Evolutionary conservation across 345 rosid species (phyloP), one percentile per base, ranked within the genome.

Genomic region (Eucalyptus camaldulensis): DNA sequence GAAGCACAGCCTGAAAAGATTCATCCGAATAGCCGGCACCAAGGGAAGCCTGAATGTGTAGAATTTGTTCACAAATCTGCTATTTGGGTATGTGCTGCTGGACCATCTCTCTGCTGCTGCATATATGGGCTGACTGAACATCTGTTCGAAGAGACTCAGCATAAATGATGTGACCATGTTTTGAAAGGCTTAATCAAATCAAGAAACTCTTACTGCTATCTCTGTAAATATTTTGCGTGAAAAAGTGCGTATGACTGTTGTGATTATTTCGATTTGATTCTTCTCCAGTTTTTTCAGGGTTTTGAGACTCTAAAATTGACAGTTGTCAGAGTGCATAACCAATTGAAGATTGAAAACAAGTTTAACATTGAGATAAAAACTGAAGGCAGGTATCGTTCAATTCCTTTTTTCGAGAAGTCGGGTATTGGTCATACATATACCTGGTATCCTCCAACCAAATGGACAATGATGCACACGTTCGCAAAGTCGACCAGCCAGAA

Each of bases 401-500:
- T 72, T 72, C 83, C 27, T 37, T 37, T 72, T 72, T 17, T 22
- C 2, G 24, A 50, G 13, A 8, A 56, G 7, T 47, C n/a, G 12
- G 47, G 45, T 19, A n/a, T 17, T 17, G 21, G 25, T n/a, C 37
- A 11, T 47, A 33, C 31, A 11, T 50, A 19, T 90, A 94, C 95
- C 94, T 94, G 94, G 87, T 93, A 94, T 43, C 94, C 94, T 69
- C 96, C 96, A 29, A 92, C 45, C 31, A 94, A 89, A 90, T 94
- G 96, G 91, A 92, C 19, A 29, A 94, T 89, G 31, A 94, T 88
- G 90, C 93, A 92, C 10, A 90, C 93, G 37, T 94, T 93, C 3
- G 96, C 96, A 7, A 94, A 88, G 88, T 93, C 94, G 13, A 94
- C 69, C 25, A 94, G 94, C 96, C 96, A 94, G 44, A 90, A 93